Evolutionary conservation across 2,329 filamentous ascomycete genomes (phyloP).

Genomic region (Rhinocladiella mackenziei): DNA sequence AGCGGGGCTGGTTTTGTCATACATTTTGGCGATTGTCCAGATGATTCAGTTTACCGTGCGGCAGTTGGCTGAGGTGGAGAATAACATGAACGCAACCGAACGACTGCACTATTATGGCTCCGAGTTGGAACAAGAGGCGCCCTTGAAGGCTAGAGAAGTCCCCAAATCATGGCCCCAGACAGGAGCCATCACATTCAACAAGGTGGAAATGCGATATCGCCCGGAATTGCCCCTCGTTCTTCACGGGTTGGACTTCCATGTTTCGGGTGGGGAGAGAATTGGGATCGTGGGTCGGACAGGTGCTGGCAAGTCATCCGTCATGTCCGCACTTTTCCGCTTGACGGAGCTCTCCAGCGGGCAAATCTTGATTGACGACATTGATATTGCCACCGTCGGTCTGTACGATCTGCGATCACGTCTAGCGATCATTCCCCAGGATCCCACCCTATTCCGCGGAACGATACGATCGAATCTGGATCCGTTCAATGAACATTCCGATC

Average conservation of each 20-base stretch:
- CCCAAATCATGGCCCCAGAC: constrained; percentile 76
- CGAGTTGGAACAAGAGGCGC: constrained; percentile 82
- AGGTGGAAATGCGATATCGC: constrained; percentile 76
- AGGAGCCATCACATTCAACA: constrained; percentile 72
- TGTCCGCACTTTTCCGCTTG: constrained; percentile 45
- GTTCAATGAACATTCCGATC: constrained; percentile 44
- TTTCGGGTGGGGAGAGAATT: constrained; percentile 46
- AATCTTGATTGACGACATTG: constrained; percentile 43
- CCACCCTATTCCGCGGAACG: constrained; percentile 44
- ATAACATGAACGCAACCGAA: constrained; percentile 96
- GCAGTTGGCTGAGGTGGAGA: constrained; percentile 92
- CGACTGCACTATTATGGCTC: constrained; percentile 86
- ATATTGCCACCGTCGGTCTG: constrained; percentile 41
- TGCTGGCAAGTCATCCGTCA: constrained; percentile 46
- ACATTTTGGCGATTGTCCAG: constrained; percentile 88
- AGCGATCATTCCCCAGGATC: constrained; percentile 46
- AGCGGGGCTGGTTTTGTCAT: constrained; percentile 81
- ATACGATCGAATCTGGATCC: constrained; percentile 45
- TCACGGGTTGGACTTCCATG: constrained; percentile 54
- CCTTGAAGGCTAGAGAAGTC: constrained; percentile 69
- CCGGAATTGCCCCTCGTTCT: constrained; percentile 68
- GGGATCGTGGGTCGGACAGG: constrained; percentile 47
- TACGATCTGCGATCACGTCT: constrained; percentile 42
- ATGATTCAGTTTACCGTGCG: constrained; percentile 95
- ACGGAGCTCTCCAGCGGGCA: constrained; percentile 40